A percentile compares a stretch with the other conserved stretches of the same genome.
phyloP scores from a whole-genome alignment of 495 filamentous ascomycete species.

The Melanomma pulvis-pyrius region DNA sequence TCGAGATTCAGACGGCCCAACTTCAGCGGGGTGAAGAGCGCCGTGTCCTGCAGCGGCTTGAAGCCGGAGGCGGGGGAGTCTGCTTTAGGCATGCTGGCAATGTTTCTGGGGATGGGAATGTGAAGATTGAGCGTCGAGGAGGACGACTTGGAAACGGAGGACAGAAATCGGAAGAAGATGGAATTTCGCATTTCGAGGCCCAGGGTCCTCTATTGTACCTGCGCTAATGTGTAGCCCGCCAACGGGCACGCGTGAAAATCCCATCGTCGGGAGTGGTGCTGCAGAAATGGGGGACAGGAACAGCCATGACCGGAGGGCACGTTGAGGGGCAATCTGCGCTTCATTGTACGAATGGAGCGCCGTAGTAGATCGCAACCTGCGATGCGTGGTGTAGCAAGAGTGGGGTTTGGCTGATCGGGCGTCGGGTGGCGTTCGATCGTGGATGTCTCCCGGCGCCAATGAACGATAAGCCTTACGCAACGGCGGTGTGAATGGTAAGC shows the following conservation, averaged over 20 bases:
- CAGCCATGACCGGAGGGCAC: background rate
- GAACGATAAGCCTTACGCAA: conserved; percentile 16
- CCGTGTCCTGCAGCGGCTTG: conserved; percentile 33
- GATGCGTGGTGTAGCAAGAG: conserved; percentile 10
- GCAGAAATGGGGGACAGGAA: conserved; percentile 18
- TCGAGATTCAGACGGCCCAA: conserved; percentile 32
- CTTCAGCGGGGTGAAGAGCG: conserved; percentile 35
- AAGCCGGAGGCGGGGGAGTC: conserved; percentile 24
- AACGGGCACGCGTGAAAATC: background rate
- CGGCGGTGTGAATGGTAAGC: conserved; percentile 10
- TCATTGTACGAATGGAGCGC: background rate
- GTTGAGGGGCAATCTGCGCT: background rate
- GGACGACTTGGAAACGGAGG: background rate
- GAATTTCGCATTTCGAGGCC: background rate
- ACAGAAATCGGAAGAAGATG: background rate
- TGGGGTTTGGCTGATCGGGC: conserved; percentile 11
- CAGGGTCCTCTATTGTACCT: conserved; percentile 33
- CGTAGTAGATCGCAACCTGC: background rate
- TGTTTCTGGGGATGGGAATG: background rate
- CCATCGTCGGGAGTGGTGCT: conserved; percentile 16
- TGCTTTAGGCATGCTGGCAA: conserved; percentile 29
- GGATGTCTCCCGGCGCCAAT: conserved; percentile 16
- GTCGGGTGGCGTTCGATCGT: background rate
- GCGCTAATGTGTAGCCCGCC: conserved; percentile 1
- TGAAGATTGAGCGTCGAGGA: background rate